Base-by-base conservation (phyloP, 805 yeast genomes). In the Saccharomycopsis amapae region DNA sequence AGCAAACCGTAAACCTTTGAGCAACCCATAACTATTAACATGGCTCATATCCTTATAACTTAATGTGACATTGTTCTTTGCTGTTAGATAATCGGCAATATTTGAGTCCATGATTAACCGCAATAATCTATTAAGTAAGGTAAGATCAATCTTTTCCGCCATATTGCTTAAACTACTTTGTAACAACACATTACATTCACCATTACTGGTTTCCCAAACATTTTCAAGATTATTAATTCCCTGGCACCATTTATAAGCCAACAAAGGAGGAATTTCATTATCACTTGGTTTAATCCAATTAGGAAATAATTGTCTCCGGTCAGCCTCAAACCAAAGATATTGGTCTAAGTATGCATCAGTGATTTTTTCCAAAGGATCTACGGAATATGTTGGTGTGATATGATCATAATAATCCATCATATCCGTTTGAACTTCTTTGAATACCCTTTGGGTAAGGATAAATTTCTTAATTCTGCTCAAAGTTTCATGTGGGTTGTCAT, bases 241-340 rank as follows among this genome's bases (percentile, higher is more conserved):
- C 57, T 85, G 94, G 56, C 87, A 79, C 95, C 96, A 93, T 59
- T 89, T 90, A 64, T 90, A 88, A 1, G 85, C 95, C 50, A 90
- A 67, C 26, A 89, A 62, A 0, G 96, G 98, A 0, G 97, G 95
- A 19, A 93, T 82, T 62, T 93, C 98, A 24, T 85, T 75, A 56
- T 93, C 98, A 54, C 85, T 78, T 6, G 99, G 98, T 59, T 93
- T 93, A 33, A 93, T 73, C 98, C 98, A 93, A 59, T 81, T 82
- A 3, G 99, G 99, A 64, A 93, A 93, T 23, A 93, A 63, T 5
- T 80, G 77, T 49, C 96, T 66, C 59, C 84, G 80, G 45, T 86
- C 96, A 7, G 93, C 90, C 59, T 93, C 97, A 62, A 84, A 90
- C 96, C 97, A 93, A 38, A 93, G 66, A 56, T 90, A 93, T 58